phyloP scores from a whole-genome alignment of 768 basidiomycete genomes.

The Hebeloma cylindrosporum region DNA sequence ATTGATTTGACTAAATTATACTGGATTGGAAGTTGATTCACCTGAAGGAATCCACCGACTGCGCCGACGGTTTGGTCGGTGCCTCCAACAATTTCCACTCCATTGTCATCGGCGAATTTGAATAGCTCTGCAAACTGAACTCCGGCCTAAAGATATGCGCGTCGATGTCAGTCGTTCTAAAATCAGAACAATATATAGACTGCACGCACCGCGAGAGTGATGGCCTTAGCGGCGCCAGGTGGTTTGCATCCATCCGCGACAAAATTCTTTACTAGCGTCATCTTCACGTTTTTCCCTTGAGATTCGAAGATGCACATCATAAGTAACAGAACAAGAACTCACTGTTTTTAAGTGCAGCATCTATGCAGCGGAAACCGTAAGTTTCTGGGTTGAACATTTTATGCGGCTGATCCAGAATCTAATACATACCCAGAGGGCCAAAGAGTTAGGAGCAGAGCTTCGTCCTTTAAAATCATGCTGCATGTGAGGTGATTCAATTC shows the following conservation, averaged over 20 bases:
- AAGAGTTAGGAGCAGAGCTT: slow-evolving; percentile 42
- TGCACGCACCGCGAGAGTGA: slow-evolving; percentile 36
- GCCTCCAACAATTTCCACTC: slow-evolving; percentile 46
- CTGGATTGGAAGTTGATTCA: background rate
- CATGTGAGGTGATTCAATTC: background rate
- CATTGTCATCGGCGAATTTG: slow-evolving; percentile 41
- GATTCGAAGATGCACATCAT: too few relatives aligned
- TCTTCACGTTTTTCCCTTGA: too few relatives aligned
- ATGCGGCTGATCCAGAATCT: background rate
- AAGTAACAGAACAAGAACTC: too few relatives aligned
- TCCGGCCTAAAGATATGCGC: slow-evolving; percentile 35
- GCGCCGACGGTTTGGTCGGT: slow-evolving; percentile 41
- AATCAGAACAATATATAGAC: background rate
- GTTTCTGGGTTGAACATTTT: background rate
- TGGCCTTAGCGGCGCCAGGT: slow-evolving; percentile 26
- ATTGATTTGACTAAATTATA: background rate
- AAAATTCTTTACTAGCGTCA: slow-evolving; percentile 34
- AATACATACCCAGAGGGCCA: slow-evolving; percentile 46
- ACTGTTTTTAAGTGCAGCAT: too few relatives aligned
- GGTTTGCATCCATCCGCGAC: slow-evolving; percentile 32
- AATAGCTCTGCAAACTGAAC: slow-evolving; percentile 44
- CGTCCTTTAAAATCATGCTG: slow-evolving; percentile 51
- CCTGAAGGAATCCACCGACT: slow-evolving; percentile 39
- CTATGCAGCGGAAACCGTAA: too few relatives aligned
- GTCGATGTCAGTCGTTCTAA: background rate